A percentile compares a stretch with the other conserved stretches of the same genome.
Evolutionary conservation across 2,329 filamentous ascomycete genomes (phyloP).

Genomic region (Pseudomassariella vexata): DNA sequence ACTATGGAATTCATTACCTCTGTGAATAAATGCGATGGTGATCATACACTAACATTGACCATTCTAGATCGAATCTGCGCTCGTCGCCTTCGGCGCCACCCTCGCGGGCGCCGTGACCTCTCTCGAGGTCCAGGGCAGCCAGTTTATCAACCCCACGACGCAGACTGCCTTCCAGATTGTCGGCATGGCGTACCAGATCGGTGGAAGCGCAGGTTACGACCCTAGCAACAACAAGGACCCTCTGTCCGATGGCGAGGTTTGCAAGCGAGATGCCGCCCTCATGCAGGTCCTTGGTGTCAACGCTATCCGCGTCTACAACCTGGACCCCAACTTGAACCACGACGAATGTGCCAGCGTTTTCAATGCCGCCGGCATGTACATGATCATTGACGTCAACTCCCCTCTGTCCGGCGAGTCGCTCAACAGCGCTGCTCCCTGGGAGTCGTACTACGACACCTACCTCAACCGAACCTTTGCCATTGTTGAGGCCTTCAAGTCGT

Average conservation of each 20-base stretch:
- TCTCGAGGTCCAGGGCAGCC: conserved; percentile 49
- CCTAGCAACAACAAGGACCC: conserved; percentile 49
- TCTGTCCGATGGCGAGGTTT: conserved; percentile 51
- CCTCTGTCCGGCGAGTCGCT: conserved; percentile 54
- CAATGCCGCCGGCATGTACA: conserved; percentile 64
- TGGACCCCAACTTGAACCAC: conserved; percentile 60
- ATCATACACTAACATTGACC: conserved; percentile 3
- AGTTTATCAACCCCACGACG: conserved; percentile 54
- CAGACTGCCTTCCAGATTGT: conserved; percentile 60
- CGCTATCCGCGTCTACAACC: conserved; percentile 65
- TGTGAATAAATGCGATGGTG: too few relatives aligned
- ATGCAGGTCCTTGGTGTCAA: conserved; percentile 62
- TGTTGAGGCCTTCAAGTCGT: conserved; percentile 61
- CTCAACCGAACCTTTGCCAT: conserved; percentile 62
- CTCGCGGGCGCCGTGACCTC: conserved; percentile 50
- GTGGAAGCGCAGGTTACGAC: conserved; percentile 58
- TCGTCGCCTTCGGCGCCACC: conserved; percentile 48
- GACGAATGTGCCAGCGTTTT: conserved; percentile 63
- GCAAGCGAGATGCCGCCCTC: conserved; percentile 59
- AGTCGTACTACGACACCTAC: conserved; percentile 54
- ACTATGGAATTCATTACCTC: too few relatives aligned
- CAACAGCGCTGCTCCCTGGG: conserved; percentile 48
- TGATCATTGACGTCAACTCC: conserved; percentile 65
- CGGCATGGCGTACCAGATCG: conserved; percentile 65
- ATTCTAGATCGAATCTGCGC: conserved; percentile 33